phyloP scores from a whole-genome alignment of 176 grass and related monocot genomes.

The Areca catechu region DNA sequence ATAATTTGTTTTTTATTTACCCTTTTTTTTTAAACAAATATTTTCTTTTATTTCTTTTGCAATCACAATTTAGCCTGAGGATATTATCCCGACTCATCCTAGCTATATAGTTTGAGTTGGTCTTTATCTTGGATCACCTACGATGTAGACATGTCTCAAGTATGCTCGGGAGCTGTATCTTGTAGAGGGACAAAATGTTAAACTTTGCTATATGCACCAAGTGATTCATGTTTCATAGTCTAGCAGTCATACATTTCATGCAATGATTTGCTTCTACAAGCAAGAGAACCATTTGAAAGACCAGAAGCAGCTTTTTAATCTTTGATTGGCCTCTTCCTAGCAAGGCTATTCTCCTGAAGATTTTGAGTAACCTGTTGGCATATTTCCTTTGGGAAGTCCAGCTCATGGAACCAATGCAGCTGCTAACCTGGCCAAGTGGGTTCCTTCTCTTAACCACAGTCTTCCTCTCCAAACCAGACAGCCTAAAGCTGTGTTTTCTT shows the following conservation, averaged over 20 bases:
- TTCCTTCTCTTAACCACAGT: conserved; percentile 29
- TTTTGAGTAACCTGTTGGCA: conserved; percentile 53
- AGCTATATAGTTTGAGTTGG: too few relatives aligned
- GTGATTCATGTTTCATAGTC: neutral
- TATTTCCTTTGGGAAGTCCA: conserved; percentile 72
- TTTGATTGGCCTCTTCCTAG: conserved; percentile 49
- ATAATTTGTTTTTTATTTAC: too few relatives aligned
- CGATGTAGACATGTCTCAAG: too few relatives aligned
- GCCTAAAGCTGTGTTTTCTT: conserved; percentile 42
- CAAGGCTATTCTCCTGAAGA: conserved; percentile 71
- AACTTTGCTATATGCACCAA: too few relatives aligned
- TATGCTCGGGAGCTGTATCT: too few relatives aligned
- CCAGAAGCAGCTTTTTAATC: conserved; percentile 25
- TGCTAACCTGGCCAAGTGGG: conserved; percentile 29
- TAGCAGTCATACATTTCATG: conserved; percentile 6
- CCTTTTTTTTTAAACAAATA: too few relatives aligned
- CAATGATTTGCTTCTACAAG: conserved; percentile 23
- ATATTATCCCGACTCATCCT: too few relatives aligned
- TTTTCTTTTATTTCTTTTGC: too few relatives aligned
- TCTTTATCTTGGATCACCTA: too few relatives aligned
- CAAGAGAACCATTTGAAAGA: conserved; percentile 19
- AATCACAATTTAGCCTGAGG: too few relatives aligned
- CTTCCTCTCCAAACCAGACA: conserved; percentile 6
- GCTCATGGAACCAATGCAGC: conserved; percentile 67
- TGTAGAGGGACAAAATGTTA: too few relatives aligned